Percentiles rank a stretch among this genome's conserved stretches.
These are phyloP conservation scores for Wickerhamiella domercqiae DNA, from an alignment of 805 yeast species.

Conservation along the genomic window DNA sequence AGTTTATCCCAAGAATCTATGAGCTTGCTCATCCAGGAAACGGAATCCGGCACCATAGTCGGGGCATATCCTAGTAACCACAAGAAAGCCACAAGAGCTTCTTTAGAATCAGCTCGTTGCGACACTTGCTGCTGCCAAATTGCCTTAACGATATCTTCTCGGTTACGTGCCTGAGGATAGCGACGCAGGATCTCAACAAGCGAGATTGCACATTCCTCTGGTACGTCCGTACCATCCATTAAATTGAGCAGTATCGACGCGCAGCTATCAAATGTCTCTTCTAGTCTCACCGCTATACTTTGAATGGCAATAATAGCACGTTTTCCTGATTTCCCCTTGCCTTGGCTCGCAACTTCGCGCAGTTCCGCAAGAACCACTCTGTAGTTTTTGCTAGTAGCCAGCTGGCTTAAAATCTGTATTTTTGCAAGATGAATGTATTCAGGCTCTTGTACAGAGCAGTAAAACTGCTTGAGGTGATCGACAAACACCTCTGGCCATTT, in stretches of 20 bases:
- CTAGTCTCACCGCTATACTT: conserved; percentile 66
- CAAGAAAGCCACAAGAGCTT: conserved; percentile 61
- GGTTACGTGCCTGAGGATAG: conserved; percentile 39
- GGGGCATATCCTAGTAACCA: conserved; percentile 78
- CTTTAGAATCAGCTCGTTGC: conserved; percentile 35
- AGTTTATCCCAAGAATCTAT: conserved; percentile 42
- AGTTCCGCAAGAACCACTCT: conserved; percentile 53
- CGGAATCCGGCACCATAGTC: conserved; percentile 30
- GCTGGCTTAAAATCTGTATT: conserved; percentile 64
- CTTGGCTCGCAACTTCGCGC: conserved; percentile 30
- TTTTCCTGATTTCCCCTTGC: conserved; percentile 36
- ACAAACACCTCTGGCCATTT: conserved; percentile 36
- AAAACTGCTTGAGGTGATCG: conserved; percentile 28
- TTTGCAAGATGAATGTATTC: conserved; percentile 81
- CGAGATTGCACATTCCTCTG: conserved; percentile 68
- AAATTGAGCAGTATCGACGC: conserved; percentile 46
- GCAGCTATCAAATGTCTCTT: conserved; percentile 45
- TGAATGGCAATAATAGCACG: conserved; percentile 85
- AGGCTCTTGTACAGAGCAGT: conserved; percentile 73
- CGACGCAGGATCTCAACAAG: conserved; percentile 61
- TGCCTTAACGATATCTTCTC: neutral
- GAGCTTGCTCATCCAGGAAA: conserved; percentile 29
- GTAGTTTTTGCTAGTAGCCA: conserved; percentile 54
- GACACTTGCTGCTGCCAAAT: neutral
- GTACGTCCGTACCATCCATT: conserved; percentile 49